Base-by-base conservation (phyloP, 2,329 filamentous ascomycete species). In the Alternaria sp. region DNA sequence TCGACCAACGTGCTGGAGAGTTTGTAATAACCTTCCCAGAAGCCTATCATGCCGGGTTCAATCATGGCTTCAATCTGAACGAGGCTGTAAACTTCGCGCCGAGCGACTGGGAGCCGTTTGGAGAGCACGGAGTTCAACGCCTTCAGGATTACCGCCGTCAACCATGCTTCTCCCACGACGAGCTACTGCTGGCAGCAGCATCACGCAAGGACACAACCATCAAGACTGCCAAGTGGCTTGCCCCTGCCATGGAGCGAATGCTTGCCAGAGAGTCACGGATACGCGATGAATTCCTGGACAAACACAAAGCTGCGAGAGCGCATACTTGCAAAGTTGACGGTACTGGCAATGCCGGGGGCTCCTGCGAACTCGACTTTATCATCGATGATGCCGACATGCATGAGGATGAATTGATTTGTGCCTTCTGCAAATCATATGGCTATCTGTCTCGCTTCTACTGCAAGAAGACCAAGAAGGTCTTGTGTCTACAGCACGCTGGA, bases 41-140 rank as follows among this genome's bases (percentile, higher is more conserved):
- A 77, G 96, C 96, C 0, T 99, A 98, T 73, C 96, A 99, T 77
- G 95, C 96, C 6, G 96, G 96, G 0, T 99, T 99, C 82, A 99
- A 99, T 73, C 96, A 99, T 73, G 96, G 84, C 4, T 99, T 99
- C 84, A 99, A 99, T 77, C 97, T 97, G 81, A 99, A 99, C 72
- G 96, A 99, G 79, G 96, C 96, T 6, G 96, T 99, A 71, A 99
- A 99, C 77, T 99, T 99, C 81, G 96, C 96, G 0, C 96, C 96
- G 0, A 86, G 85, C 26, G 96, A 99, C 73, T 99, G 96, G 96
- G 96, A 99, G 74, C 93, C 93, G 0, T 96, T 90, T 76, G 96
- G 96, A 2, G 89, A 95, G 59, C 87, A 90, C 26, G 94, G 96
- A 1, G 94, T 98, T 1, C 90, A 95, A 72, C 87, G 95, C 68